Evolutionary conservation across 2,329 filamentous ascomycete genomes (phyloP).

Genomic region (Epichloe coenophiala): DNA sequence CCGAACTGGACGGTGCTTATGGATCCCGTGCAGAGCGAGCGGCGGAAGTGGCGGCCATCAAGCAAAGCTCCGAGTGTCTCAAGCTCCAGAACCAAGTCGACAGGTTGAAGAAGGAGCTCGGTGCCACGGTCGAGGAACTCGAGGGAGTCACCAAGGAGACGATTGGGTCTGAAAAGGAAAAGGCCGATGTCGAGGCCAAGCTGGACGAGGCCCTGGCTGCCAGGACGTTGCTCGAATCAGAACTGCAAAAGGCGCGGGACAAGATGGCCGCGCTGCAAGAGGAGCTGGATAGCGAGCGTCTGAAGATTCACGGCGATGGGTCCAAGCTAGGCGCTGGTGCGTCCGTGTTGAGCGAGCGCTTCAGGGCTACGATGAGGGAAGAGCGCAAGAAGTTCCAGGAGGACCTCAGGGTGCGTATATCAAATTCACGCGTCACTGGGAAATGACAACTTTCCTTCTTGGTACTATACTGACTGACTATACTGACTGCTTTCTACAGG

Average conservation of each 20-base stretch:
- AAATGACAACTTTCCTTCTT: background rate
- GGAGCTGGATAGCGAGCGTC: conserved; percentile 35
- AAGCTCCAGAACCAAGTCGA: conserved; percentile 35
- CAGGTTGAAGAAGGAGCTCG: conserved; percentile 36
- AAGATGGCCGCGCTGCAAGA: conserved; percentile 31
- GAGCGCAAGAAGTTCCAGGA: conserved; percentile 44
- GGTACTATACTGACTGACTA: too few species aligned
- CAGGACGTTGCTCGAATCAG: conserved; percentile 26
- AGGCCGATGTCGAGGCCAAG: conserved; percentile 29
- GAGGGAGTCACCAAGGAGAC: conserved; percentile 41
- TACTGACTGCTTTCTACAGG: conserved; percentile 18
- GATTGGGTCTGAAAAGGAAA: conserved; percentile 36
- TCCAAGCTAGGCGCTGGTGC: conserved; percentile 29
- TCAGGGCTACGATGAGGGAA: conserved; percentile 40
- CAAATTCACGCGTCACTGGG: background rate
- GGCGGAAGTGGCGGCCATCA: conserved; percentile 41
- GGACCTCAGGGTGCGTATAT: conserved; percentile 31
- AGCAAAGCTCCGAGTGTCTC: conserved; percentile 30
- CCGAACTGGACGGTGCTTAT: conserved; percentile 49
- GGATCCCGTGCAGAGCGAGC: conserved; percentile 45
- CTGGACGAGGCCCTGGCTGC: conserved; percentile 17
- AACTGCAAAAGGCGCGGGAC: conserved; percentile 24
- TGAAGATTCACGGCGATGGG: conserved; percentile 26
- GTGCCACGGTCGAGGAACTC: conserved; percentile 35
- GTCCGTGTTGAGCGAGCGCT: conserved; percentile 41